Base-by-base conservation (phyloP, 768 basidiomycete genomes). In the Symmetrospora coprosmae region DNA sequence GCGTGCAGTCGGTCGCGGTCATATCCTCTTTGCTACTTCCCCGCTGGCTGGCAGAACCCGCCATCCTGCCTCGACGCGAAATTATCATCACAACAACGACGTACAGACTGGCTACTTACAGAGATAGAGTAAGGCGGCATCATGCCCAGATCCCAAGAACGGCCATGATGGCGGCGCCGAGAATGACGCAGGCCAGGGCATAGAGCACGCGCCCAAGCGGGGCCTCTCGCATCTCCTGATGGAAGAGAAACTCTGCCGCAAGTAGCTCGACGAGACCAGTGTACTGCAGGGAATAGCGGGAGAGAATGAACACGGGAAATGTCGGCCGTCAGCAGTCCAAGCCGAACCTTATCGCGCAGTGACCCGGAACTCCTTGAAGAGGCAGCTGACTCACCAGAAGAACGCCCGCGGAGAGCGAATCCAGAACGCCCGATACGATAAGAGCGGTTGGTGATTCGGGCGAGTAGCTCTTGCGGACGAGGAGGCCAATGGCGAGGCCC, bases 181-280 rank as follows among this genome's bases (percentile, higher is more conserved):
- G 62, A n/a, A 84, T 65, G 84, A 94, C 87, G 66, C 50, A 50
- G 9, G 50, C 59, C n/a, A 60, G 34, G 5, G 59, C 59, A 51
- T 50, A 60, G 28, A 60, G 21, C 13, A 96, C 72, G 68, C 80
- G 81, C 28, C 72, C 67, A 51, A 79, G 80, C 7, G 81, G 80
- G 2, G 78, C 79, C 21, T 79, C 76, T 71, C 84, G 80, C 83
- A 90, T 67, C 19, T 59, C 31, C 11, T 61, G 33, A 75, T 82
- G 90, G 75, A 94, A 90, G 38, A 97, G 69, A 73, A 97, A 94
- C 69, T 94, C 92, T 70, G 94, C 91, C 1, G 88, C 90, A 45
- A 97, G 78, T 63, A 83, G 83, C 79, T 89, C 87, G 33, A 89
- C 87, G 27, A 87, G 75, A 19, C 86, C 86, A 0, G 87, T 89